These are phyloP conservation scores for Pseudopediastrum boryanum DNA, from an alignment of 139 green algal genomes.

Conservation along the genomic window DNA sequence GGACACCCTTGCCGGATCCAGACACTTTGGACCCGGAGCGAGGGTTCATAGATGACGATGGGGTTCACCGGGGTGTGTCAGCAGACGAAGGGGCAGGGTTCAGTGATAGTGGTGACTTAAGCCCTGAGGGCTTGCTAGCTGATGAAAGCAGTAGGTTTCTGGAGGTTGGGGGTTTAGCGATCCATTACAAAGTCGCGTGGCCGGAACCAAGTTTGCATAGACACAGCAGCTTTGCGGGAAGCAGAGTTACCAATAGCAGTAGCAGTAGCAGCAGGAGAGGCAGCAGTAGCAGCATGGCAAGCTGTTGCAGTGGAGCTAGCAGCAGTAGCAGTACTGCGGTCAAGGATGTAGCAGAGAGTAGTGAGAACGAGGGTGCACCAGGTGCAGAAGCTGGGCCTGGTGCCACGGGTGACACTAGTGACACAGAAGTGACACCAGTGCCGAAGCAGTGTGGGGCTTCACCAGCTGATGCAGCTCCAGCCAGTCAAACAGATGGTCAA, in stretches of 20 bases:
- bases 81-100: no score
- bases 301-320: not conserved
- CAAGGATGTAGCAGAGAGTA: not conserved
- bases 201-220: not conserved
- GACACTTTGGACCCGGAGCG: no score
- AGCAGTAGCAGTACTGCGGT: not conserved
- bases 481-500: not conserved
- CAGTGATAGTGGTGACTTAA: conserved; percentile 11
- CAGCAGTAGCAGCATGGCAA: not conserved
- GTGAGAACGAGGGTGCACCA: not conserved
- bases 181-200: conserved; percentile 49
- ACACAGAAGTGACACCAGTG: conserved; percentile 3
- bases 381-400: not conserved
- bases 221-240: not conserved
- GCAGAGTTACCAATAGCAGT: not conserved
- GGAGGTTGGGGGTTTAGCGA: conserved; percentile 50
- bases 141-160: conserved; percentile 63
- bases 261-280: not conserved
- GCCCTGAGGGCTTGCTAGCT: conserved; percentile 51
- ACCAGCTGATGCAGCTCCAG: not conserved
- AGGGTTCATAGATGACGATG: no score
- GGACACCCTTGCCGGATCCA: no score
- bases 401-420: not conserved
- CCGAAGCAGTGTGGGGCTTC: not conserved
- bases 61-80: no score